Conservation (phyloP, 108 stramenopile genomes). For the Aurantiochytrium sp. region DNA sequence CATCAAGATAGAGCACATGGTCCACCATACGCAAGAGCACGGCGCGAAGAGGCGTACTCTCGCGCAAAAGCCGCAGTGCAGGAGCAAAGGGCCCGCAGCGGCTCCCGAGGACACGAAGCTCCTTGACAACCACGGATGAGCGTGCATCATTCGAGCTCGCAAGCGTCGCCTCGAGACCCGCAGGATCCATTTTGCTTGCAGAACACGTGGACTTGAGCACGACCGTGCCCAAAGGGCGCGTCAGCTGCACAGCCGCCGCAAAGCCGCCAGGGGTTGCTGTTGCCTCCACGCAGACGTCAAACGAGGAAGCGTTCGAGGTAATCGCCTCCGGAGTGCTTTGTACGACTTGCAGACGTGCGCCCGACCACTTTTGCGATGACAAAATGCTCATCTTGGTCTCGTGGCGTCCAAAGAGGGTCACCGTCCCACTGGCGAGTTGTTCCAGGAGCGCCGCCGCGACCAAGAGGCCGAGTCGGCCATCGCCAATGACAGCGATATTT, state of each 20-base stretch:
- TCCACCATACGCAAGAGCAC: neutral
- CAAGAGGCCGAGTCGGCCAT: slow-evolving; percentile 19
- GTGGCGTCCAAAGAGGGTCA: slow-evolving; percentile 32
- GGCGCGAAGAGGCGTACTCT: neutral
- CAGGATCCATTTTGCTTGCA: neutral
- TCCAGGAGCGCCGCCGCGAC: slow-evolving; percentile 22
- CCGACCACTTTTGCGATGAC: neutral
- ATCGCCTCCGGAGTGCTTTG: neutral
- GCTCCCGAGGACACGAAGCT: neutral
- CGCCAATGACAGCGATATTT: slow-evolving; percentile 8
- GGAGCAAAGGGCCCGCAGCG: neutral
- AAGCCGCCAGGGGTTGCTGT: neutral
- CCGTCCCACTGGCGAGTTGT: neutral
- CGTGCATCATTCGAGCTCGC: neutral
- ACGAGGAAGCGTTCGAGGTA: neutral
- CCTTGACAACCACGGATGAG: neutral
- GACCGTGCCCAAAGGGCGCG: neutral
- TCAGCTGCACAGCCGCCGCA: neutral
- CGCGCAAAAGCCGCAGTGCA: neutral
- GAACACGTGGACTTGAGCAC: neutral
- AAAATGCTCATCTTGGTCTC: slow-evolving; percentile 22
- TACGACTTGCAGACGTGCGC: neutral
- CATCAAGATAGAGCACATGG: neutral
- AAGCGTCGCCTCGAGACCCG: neutral
- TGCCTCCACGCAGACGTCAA: neutral